phyloP scores from a whole-genome alignment of 2,329 filamentous ascomycete genomes.

The Chaetoscypha palmicola region DNA sequence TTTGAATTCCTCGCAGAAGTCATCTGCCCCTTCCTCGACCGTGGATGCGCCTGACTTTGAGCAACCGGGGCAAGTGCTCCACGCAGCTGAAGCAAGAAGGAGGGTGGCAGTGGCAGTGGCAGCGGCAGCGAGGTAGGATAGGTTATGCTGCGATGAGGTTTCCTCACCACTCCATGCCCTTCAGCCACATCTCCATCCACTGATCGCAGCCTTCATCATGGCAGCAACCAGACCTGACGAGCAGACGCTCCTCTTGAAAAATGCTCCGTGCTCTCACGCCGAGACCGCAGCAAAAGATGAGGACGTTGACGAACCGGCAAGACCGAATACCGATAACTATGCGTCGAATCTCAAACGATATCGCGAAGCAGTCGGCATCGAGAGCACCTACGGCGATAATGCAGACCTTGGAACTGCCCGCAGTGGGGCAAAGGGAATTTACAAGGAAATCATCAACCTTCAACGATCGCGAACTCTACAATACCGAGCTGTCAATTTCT shows the following conservation, averaged over 20 bases:
- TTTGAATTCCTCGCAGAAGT: neutral
- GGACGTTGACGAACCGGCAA: neutral
- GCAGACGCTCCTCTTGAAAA: neutral
- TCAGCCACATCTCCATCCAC: neutral
- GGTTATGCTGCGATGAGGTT: neutral
- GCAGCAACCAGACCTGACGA: neutral
- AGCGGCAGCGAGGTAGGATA: neutral
- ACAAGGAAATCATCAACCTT: conserved; percentile 33
- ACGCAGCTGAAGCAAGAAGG: neutral
- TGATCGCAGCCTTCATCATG: neutral
- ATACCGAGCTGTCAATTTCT: conserved; percentile 31
- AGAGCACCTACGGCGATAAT: conserved; percentile 4
- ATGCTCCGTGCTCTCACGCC: neutral
- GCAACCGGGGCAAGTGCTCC: conserved; percentile 2
- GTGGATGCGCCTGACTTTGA: conserved; percentile 1
- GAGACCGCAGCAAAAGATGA: neutral
- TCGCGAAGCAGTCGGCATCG: conserved; percentile 23
- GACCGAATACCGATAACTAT: neutral
- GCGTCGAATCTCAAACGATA: conserved; percentile 20
- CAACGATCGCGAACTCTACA: conserved; percentile 31
- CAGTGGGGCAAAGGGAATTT: conserved; percentile 28
- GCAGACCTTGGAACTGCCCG: conserved; percentile 19
- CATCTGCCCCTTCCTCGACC: neutral
- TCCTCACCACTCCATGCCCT: neutral
- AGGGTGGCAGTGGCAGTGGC: no score